Conservation (phyloP, 208 protist genomes). For the Naegleria lovaniensis region DNA sequence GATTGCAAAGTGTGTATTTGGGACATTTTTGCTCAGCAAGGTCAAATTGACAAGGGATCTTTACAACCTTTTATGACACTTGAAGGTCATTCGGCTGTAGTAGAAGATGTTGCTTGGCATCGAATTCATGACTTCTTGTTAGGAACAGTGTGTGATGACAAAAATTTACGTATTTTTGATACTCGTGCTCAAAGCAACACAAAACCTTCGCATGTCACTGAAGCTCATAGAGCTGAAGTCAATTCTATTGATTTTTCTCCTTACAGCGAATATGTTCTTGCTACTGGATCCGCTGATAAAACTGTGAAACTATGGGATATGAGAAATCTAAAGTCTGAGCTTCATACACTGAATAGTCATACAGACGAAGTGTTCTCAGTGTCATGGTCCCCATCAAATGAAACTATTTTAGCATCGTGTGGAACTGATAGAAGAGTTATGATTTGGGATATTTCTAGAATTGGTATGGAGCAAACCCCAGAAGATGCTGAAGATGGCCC, state of each 20-base stretch:
- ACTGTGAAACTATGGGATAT: slow-evolving; percentile 76
- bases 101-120: slow-evolving; percentile 90
- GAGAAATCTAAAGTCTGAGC: slow-evolving; percentile 59
- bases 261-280: slow-evolving; percentile 67
- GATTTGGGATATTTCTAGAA: slow-evolving; percentile 73
- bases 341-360: slow-evolving; percentile 68
- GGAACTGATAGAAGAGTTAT: slow-evolving; percentile 56
- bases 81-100: slow-evolving; percentile 50
- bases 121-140: slow-evolving; percentile 67
- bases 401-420: slow-evolving; percentile 64
- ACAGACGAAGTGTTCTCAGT: slow-evolving; percentile 56
- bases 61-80: slow-evolving; percentile 42
- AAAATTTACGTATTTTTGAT: slow-evolving; percentile 76
- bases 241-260: slow-evolving; percentile 80
- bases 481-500: slow-evolving; percentile 78
- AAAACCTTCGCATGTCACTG: slow-evolving; percentile 27
- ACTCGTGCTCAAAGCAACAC: slow-evolving; percentile 43
- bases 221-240: slow-evolving; percentile 59
- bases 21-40: slow-evolving; percentile 63
- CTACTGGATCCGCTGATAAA: slow-evolving; percentile 65
- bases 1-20: slow-evolving; percentile 81
- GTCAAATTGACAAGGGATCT: slow-evolving; percentile 18
- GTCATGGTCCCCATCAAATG: slow-evolving; percentile 56
- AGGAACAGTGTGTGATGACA: slow-evolving; percentile 85
- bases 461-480: slow-evolving; percentile 66